Percentiles rank a stretch among this genome's conserved stretches.
These are phyloP conservation scores for Rhodamnia rubescens DNA, from an alignment of 345 rosid species.

Conservation along the genomic window DNA sequence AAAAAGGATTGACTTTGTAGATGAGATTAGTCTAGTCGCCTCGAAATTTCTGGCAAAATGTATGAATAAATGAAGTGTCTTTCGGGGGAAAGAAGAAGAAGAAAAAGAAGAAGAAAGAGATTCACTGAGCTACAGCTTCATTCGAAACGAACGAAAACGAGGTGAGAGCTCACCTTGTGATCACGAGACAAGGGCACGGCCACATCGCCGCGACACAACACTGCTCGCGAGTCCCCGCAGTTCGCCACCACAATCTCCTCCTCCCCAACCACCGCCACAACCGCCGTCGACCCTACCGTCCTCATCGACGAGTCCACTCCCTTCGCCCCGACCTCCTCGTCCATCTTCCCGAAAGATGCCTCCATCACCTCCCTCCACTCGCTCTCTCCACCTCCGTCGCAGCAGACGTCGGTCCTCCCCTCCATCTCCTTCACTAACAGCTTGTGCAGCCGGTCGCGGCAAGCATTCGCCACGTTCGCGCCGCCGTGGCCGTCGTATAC, in stretches of 20 bases:
- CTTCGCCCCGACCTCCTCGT: slow-evolving; percentile 13
- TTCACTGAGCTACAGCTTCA: neutral
- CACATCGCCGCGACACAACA: slow-evolving; percentile 13
- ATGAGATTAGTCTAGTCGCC: neutral
- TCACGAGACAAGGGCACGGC: slow-evolving; percentile 18
- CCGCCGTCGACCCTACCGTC: slow-evolving; percentile 16
- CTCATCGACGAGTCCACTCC: neutral
- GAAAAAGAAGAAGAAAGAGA: too few relatives aligned
- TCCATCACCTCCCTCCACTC: slow-evolving; percentile 26
- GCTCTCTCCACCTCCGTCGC: neutral
- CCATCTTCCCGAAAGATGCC: slow-evolving; percentile 22
- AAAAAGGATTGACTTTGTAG: neutral
- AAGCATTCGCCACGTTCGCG: slow-evolving; percentile 4
- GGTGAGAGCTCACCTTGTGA: slow-evolving; percentile 15
- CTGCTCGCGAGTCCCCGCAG: slow-evolving; percentile 33
- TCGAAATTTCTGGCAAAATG: neutral
- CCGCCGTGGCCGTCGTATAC: slow-evolving; percentile 37
- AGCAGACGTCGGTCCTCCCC: neutral
- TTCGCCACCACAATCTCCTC: slow-evolving; percentile 28
- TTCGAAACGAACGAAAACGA: neutral
- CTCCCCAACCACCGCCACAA: slow-evolving; percentile 23
- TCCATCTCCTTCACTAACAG: slow-evolving; percentile 19
- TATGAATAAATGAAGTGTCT: neutral
- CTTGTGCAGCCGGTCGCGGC: slow-evolving; percentile 20
- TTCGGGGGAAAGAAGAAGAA: neutral